A percentile compares a stretch with the other conserved stretches of the same genome.
Evolutionary conservation across 1,284 basidiomycete genomes (phyloP).

Genomic region (Cryptococcus sp.): DNA sequence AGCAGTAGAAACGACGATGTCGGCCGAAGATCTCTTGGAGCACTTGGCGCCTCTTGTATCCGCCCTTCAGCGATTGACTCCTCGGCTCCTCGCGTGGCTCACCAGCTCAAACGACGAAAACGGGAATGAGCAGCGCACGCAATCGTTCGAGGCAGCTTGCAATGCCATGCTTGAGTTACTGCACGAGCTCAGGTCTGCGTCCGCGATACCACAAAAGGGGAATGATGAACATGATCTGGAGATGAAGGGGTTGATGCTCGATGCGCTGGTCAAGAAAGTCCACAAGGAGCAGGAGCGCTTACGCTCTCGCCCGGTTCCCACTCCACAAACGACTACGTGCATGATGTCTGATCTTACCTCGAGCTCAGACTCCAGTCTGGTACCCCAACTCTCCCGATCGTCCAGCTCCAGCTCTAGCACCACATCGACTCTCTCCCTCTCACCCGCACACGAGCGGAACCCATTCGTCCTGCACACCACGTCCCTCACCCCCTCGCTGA

Average conservation of each 20-base stretch:
- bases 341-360: no score
- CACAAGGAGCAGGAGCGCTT: slow-evolving; percentile 18
- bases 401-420: no score
- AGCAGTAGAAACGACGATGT: background rate
- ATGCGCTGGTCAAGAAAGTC: slow-evolving; percentile 34
- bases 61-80: background rate
- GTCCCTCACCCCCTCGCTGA: background rate
- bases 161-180: slow-evolving; percentile 4
- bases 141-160: background rate
- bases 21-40: background rate
- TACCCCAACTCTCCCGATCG: no score
- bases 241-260: slow-evolving; percentile 33
- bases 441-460: slow-evolving; percentile 2
- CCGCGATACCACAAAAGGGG: background rate
- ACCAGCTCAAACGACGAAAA: background rate
- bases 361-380: no score
- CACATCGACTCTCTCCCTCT: background rate
- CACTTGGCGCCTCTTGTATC: background rate
- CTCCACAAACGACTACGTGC: background rate
- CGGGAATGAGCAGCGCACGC: background rate
- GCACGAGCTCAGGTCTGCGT: background rate
- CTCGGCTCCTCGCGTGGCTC: background rate
- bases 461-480: slow-evolving; percentile 33
- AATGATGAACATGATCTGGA: slow-evolving; percentile 24
- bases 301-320: background rate